Conservation (phyloP, 163 green algal genomes). For the Volvox carteri region DNA sequence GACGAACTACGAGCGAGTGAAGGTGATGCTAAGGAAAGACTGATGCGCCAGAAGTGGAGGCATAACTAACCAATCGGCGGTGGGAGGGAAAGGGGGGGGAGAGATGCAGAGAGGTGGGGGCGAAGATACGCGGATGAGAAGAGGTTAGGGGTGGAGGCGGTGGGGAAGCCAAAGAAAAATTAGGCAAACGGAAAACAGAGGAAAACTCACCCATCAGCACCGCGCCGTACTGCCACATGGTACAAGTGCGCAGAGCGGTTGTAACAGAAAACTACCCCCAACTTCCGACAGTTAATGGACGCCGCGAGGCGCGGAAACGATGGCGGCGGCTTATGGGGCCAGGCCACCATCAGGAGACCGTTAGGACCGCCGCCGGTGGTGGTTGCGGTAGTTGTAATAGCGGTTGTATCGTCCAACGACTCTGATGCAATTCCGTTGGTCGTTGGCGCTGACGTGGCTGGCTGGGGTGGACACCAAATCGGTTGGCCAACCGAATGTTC, state of each 20-base stretch:
- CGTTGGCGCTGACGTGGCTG: not conserved
- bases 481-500: constrained; percentile 85
- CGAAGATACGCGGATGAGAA: too few relatives aligned
- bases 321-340: constrained; percentile 69
- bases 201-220: constrained; percentile 39
- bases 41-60: too few relatives aligned
- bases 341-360: constrained; percentile 84
- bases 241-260: constrained; percentile 87
- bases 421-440: not conserved
- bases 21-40: too few relatives aligned
- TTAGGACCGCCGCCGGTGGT: constrained; percentile 55
- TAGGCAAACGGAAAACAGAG: too few relatives aligned
- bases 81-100: not conserved
- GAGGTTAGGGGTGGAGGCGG: too few relatives aligned
- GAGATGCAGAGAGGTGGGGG: not conserved
- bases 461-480: constrained; percentile 72
- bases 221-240: constrained; percentile 59
- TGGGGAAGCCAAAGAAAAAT: too few relatives aligned
- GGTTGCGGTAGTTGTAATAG: not conserved
- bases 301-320: constrained; percentile 51
- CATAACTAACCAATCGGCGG: not conserved
- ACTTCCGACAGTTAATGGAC: constrained; percentile 60
- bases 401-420: not conserved
- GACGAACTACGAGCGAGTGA: too few relatives aligned
- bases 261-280: constrained; percentile 94